Conservation (phyloP, 805 yeast genomes). For the Sugiyamaella valdiviana region DNA sequence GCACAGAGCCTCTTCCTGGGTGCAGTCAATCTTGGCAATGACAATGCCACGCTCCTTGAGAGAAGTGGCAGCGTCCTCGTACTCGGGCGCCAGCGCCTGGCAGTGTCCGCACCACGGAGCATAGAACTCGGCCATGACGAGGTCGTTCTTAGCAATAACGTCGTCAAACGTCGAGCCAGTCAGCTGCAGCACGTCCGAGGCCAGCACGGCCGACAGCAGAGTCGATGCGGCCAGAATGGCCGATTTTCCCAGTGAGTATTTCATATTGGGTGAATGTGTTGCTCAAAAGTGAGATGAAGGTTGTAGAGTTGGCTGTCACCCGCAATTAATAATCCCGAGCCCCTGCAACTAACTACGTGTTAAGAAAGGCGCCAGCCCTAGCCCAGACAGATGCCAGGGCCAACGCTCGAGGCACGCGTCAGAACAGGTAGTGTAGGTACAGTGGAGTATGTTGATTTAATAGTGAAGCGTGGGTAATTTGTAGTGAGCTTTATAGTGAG, state of each 20-base stretch:
- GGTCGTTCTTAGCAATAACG: conserved; percentile 63
- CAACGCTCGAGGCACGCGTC: too few species aligned
- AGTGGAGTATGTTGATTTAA: too few species aligned
- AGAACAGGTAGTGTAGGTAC: too few species aligned
- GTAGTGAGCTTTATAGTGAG: too few species aligned
- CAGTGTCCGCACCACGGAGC: conserved; percentile 99
- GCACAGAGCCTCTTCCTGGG: conserved; percentile 66
- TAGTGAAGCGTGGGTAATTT: too few species aligned
- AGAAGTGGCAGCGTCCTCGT: conserved; percentile 56
- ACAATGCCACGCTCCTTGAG: conserved; percentile 39
- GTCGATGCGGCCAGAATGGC: conserved; percentile 34
- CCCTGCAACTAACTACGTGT: too few species aligned
- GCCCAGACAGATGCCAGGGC: too few species aligned
- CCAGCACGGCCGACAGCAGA: conserved; percentile 51
- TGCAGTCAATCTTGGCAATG: conserved; percentile 72
- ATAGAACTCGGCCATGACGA: conserved; percentile 77
- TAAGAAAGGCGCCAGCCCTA: too few species aligned
- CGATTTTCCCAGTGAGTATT: conserved; percentile 29
- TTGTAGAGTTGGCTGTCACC: too few species aligned
- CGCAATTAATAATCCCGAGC: too few species aligned
- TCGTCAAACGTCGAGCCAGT: conserved; percentile 57
- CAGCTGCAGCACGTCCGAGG: conserved; percentile 81
- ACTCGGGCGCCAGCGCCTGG: conserved; percentile 59
- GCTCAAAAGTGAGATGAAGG: neutral
- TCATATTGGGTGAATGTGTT: conserved; percentile 31